Base-by-base conservation (phyloP, 176 grass and related monocot genomes). In the Carex myosuroides region DNA sequence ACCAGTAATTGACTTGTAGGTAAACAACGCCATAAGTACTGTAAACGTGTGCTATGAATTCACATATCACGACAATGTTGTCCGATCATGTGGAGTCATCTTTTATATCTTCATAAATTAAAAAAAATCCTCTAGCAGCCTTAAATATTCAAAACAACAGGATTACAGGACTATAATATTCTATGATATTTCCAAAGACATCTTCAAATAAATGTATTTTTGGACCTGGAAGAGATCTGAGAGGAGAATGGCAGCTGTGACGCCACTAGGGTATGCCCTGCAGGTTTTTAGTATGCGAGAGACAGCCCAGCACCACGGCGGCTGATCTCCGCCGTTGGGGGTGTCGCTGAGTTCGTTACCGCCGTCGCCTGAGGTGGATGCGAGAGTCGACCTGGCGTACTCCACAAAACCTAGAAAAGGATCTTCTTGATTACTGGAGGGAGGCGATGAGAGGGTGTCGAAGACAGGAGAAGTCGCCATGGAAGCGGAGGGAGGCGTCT, bases 161-260 rank as follows among this genome's bases (percentile, higher is more conserved):
- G 0, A 18, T 14, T 17, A 18, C 32, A 35, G 6, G 0, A 39
- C 33, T 18, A 6, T 3, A 70, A 9, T 18, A 41, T 41, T 70
- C 32, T 70, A 67, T 18, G 6, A 39, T 41, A 8, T 70, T 39
- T 9, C 9, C 14, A 37, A 42, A 70, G 5, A 18, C 3, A 41
- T 42, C 32, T 6, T 70, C 33, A 35, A 39, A 17, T n/a, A 9
- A 70, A 65, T 65, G 20, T 11, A 24, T 6, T 62, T 62, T 69
- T 17, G 26, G n/a, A 98, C 92, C 91, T 98, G 95, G 86, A 93
- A 94, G 73, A 94, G 91, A 81, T 98, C 95, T 37, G 95, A 91
- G 69, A 94, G 89, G 48, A 98, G 90, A 88, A 94, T 98, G 74
- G 91, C 88, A 53, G 95, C 84, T 12, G 95, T 98, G 88, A 93